A percentile compares a stretch with the other conserved stretches of the same genome.
Conservation (phyloP, 2,329 filamentous ascomycete genomes). For the Ophiocordyceps camponoti-rufipedis region DNA sequence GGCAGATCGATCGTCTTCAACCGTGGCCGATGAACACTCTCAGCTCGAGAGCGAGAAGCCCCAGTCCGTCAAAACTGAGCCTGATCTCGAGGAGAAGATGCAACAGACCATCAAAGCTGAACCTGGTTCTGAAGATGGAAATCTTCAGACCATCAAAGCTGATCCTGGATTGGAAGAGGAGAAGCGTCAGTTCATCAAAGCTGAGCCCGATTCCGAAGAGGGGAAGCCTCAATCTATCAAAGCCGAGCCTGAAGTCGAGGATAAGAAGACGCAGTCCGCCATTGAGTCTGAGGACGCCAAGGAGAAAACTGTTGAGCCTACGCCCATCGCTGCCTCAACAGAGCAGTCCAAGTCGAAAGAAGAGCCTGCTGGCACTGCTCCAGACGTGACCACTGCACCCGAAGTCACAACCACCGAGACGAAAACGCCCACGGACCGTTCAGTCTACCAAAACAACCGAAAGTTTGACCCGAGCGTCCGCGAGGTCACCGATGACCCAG, state of each 20-base stretch:
- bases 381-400: background rate
- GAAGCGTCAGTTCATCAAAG: background rate
- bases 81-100: background rate
- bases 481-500: slow-evolving; percentile 57
- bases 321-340: background rate
- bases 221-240: background rate
- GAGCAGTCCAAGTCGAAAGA: background rate
- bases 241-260: background rate
- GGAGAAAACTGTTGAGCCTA: background rate
- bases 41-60: background rate
- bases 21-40: background rate
- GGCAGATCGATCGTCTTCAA: slow-evolving; percentile 10
- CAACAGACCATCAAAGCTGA: background rate
- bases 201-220: background rate
- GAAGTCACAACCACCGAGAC: slow-evolving; percentile 15
- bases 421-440: slow-evolving; percentile 18
- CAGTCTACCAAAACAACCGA: slow-evolving; percentile 33
- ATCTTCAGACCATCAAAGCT: background rate
- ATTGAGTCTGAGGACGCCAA: background rate
- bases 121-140: background rate
- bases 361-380: background rate
- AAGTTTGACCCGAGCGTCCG: slow-evolving; percentile 54
- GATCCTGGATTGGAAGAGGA: background rate
- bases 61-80: background rate
- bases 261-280: background rate